These are phyloP conservation scores for Pleurotus pulmonarius DNA, from an alignment of 768 basidiomycete genomes.

Conservation along the genomic window DNA sequence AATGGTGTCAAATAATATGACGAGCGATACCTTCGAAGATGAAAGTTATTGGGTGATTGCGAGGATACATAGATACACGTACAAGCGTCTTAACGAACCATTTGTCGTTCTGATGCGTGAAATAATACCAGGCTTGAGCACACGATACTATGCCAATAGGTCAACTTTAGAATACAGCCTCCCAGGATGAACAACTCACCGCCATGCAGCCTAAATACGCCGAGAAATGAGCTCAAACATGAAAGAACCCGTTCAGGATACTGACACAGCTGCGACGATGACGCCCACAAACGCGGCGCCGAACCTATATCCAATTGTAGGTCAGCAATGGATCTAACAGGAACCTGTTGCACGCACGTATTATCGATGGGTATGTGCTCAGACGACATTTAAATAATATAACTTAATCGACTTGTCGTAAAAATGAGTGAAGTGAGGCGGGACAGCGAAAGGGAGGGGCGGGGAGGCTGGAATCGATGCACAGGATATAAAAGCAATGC, in stretches of 20 bases:
- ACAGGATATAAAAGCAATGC: neutral
- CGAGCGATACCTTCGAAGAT: slow-evolving; percentile 31
- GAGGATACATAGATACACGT: slow-evolving; percentile 9
- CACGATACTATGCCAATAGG: slow-evolving; percentile 39
- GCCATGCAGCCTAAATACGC: slow-evolving; percentile 7
- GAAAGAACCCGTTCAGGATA: neutral
- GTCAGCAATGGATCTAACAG: neutral
- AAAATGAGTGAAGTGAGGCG: neutral
- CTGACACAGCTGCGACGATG: slow-evolving; percentile 21
- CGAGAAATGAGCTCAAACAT: neutral
- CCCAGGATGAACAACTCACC: neutral
- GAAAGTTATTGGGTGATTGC: neutral
- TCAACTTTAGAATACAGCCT: slow-evolving; percentile 15
- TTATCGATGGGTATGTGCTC: neutral
- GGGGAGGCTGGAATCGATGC: neutral
- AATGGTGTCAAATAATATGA: slow-evolving; percentile 39
- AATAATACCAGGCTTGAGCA: slow-evolving; percentile 48
- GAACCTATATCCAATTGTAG: slow-evolving; percentile 24
- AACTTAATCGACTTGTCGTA: neutral
- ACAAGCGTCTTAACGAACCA: slow-evolving; percentile 39
- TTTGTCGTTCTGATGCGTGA: slow-evolving; percentile 34
- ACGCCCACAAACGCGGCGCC: slow-evolving; percentile 42
- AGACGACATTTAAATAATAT: neutral
- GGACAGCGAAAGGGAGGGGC: neutral
- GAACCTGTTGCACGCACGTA: neutral